Evolutionary conservation across 768 basidiomycete species (phyloP), one percentile per base, ranked within the genome.

Genomic region (Leccinum rimulosum): DNA sequence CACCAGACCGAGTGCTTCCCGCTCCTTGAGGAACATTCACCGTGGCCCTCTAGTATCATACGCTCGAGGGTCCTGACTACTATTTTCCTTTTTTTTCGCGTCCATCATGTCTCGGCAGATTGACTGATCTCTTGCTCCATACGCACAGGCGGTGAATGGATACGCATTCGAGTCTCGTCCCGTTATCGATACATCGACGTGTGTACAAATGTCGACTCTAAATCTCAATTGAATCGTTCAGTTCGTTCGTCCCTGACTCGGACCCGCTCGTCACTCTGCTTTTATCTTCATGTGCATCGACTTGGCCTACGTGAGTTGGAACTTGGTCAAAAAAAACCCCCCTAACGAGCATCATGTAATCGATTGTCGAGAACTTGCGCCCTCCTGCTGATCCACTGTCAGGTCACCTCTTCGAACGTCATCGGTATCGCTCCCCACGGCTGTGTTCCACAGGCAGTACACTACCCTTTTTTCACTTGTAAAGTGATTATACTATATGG

Each of bases 221-320:
- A 25, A 25, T 22, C 25, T 14, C 19, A 17, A 31, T 31, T 31
- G 31, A 11, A 31, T 11, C 10, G 14, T 48, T 15, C 22, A 22
- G 22, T 47, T 30, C 8, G 7, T 36, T 36, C 25, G 28, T 25
- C 50, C 3, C 15, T n/a, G 12, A 31, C 4, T 27, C n/a, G 15
- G 12, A 31, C 4, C 30, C n/a, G 15, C 30, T 25, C 12, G 4
- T 64, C 50, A 69, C 10, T 51, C 61, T 11, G 83, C 89, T 66
- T 83, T 84, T 54, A 89, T 82, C 76, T 93, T 92, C 88, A 93
- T 91, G 67, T 92, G 84, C 19, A 93, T 84, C 1, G 82, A 85
- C 75, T 93, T 93, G 6, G 87, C 84, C 61, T 85, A 79, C 15
- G 90, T 94, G 22, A 94, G 79, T 66, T 93, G 92, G 69, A 0